Percentiles rank a stretch among this genome's conserved stretches.
Evolutionary conservation across 208 protist genomes (phyloP).

Genomic region (Baffinella frigidus): DNA sequence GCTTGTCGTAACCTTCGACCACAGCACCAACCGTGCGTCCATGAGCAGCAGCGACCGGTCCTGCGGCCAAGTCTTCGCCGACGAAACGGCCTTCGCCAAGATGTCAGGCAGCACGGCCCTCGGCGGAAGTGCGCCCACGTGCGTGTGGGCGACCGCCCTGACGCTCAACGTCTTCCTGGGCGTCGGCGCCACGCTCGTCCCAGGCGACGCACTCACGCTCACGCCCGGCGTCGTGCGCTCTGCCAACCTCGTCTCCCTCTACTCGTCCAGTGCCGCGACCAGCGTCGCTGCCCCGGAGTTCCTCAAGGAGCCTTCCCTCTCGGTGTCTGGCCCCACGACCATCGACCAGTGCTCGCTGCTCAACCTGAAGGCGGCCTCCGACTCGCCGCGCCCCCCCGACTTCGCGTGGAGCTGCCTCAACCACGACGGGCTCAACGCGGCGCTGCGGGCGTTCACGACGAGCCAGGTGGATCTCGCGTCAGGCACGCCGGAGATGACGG

Average conservation of each 20-base stretch:
- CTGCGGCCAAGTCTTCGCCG: too few species aligned
- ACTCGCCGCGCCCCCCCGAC: neutral
- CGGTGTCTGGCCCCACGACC: neutral
- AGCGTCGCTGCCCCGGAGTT: neutral
- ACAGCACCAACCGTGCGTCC: neutral
- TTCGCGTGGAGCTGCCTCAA: neutral
- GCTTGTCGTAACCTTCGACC: neutral
- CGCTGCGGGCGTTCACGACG: neutral
- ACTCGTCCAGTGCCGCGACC: too few species aligned
- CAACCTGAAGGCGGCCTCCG: neutral
- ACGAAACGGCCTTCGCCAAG: too few species aligned
- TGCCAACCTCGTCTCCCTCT: too few species aligned
- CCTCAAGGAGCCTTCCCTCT: neutral
- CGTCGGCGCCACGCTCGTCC: neutral
- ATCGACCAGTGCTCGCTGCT: neutral
- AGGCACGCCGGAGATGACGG: constrained; percentile 8
- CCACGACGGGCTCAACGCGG: neutral
- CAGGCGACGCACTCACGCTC: too few species aligned
- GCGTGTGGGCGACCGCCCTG: neutral
- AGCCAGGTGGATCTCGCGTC: neutral
- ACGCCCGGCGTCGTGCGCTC: too few species aligned
- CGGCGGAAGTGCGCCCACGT: too few species aligned
- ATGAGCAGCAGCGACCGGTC: neutral
- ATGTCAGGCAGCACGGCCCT: too few species aligned
- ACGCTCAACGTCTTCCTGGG: neutral